Evolutionary conservation across 495 filamentous ascomycete species (phyloP).

Genomic region (Aspergillus bertholletiae): DNA sequence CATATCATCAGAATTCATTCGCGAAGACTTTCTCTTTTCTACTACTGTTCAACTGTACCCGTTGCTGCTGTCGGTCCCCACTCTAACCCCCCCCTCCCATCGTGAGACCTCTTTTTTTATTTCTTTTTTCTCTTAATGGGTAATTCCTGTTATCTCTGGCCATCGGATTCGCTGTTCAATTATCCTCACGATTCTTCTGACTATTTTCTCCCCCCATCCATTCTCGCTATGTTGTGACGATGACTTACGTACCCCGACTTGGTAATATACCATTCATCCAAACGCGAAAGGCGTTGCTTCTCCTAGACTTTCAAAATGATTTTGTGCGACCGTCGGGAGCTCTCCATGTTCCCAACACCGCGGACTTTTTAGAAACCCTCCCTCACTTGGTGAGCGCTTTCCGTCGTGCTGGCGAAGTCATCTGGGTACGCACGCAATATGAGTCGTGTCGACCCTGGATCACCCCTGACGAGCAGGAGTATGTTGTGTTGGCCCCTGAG

Average conservation of each 20-base stretch:
- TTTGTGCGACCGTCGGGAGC: constrained; percentile 70
- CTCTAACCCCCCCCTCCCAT: not conserved
- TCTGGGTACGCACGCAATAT: constrained; percentile 83
- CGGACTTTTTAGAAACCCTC: constrained; percentile 65
- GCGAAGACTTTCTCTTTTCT: too few species aligned
- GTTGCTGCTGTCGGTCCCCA: too few species aligned
- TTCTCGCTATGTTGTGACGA: constrained; percentile 18
- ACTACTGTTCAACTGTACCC: too few species aligned
- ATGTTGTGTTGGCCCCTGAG: constrained; percentile 31
- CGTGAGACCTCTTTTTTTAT: too few species aligned
- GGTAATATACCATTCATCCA: constrained; percentile 48
- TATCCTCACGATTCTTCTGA: too few species aligned
- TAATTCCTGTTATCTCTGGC: not conserved
- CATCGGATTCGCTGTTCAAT: not conserved
- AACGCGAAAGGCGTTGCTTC: constrained; percentile 78
- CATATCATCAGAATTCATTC: not conserved
- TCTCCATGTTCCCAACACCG: constrained; percentile 60
- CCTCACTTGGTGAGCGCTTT: constrained; percentile 67
- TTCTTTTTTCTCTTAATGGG: not conserved
- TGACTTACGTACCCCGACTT: constrained; percentile 36
- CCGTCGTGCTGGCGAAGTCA: constrained; percentile 72
- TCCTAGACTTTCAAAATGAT: constrained; percentile 91
- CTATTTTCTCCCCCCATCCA: too few species aligned
- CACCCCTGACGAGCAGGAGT: constrained; percentile 40
- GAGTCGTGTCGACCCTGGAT: constrained; percentile 54